Evolutionary conservation across 106 monocot genomes (phyloP).

Genomic region (Triglochin maritima): DNA sequence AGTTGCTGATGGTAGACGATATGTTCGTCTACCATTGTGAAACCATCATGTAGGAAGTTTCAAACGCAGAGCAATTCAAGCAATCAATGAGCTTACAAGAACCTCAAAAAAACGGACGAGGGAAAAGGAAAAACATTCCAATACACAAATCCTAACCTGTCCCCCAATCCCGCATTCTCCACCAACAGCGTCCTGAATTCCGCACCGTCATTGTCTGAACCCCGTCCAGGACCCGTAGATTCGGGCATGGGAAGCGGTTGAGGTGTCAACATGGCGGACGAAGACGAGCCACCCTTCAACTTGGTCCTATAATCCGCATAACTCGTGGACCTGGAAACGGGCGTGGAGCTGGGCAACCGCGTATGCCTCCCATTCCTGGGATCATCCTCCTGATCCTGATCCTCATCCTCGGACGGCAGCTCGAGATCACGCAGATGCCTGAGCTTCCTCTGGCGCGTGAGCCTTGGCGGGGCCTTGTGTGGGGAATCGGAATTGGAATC

Average conservation of each 20-base stretch:
- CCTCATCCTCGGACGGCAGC: background rate
- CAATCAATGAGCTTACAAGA: no score
- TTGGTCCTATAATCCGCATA: background rate
- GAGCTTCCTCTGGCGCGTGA: constrained; percentile 20
- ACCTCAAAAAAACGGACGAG: no score
- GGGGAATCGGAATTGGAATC: background rate
- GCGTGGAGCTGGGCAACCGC: background rate
- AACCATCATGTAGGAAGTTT: no score
- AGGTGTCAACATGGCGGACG: constrained; percentile 1
- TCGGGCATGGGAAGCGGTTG: constrained; percentile 15
- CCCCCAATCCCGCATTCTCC: no score
- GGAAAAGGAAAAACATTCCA: no score
- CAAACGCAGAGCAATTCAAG: no score
- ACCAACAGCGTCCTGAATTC: no score
- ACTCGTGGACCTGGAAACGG: constrained; percentile 6
- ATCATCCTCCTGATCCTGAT: background rate
- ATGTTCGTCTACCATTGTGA: no score
- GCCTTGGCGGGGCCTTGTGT: background rate
- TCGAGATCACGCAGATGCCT: constrained; percentile 14
- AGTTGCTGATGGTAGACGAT: no score
- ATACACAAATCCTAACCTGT: no score
- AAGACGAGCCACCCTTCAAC: background rate
- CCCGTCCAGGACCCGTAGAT: no score
- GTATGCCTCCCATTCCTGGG: background rate
- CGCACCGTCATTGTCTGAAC: no score